Evolutionary conservation across 2,329 filamentous ascomycete genomes (phyloP).

Genomic region (Dactylellina cionopaga): DNA sequence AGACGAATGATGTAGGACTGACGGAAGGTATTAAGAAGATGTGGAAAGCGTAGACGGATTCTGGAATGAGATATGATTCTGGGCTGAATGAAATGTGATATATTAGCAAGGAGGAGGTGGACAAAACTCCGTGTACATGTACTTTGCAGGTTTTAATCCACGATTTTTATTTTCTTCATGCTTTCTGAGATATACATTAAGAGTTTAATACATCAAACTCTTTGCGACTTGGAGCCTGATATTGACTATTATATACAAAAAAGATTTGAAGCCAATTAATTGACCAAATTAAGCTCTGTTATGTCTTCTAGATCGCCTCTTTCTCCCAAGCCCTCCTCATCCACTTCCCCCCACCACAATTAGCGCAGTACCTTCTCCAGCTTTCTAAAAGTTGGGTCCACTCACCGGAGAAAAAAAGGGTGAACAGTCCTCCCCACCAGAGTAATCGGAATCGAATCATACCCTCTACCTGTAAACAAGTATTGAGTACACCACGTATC

Average conservation of each 20-base stretch:
- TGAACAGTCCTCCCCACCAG: conserved; percentile 75
- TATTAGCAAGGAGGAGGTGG: background rate
- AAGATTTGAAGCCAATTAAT: too few relatives aligned
- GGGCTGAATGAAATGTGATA: too few relatives aligned
- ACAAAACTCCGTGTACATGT: conserved; percentile 29
- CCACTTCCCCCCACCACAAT: conserved; percentile 8
- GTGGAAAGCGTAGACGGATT: conserved; percentile 76
- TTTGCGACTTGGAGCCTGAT: too few relatives aligned
- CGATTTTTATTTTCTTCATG: conserved; percentile 21
- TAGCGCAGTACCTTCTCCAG: conserved; percentile 40
- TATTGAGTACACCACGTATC: conserved; percentile 74
- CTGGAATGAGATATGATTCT: background rate
- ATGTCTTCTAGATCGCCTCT: background rate
- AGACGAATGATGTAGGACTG: conserved; percentile 96
- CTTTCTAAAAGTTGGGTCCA: conserved; percentile 6
- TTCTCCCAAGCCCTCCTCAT: background rate
- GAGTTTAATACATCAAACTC: too few relatives aligned
- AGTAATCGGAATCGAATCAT: conserved; percentile 84
- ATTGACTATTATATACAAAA: too few relatives aligned
- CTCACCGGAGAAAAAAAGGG: conserved; percentile 58
- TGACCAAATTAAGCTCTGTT: too few relatives aligned
- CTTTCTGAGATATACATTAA: too few relatives aligned
- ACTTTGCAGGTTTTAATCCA: conserved; percentile 29
- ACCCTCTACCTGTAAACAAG: conserved; percentile 60
- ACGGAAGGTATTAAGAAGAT: conserved; percentile 88